These are phyloP conservation scores for Malus hybrid DNA, from an alignment of 331 rosid genomes.

Conservation along the genomic window DNA sequence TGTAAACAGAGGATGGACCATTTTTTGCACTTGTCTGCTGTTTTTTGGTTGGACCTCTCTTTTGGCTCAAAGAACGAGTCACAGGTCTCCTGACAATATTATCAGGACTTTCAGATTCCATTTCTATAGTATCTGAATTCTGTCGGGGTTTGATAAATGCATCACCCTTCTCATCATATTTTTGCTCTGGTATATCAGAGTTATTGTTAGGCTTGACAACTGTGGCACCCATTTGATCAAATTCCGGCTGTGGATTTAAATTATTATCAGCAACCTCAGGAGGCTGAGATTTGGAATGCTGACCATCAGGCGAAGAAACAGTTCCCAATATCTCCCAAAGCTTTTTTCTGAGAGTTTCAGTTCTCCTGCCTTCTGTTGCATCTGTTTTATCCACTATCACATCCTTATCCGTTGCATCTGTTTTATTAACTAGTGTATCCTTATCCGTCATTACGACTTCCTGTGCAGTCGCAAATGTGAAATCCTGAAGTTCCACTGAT, in stretches of 20 bases:
- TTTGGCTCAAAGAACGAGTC: slow-evolving; percentile 53
- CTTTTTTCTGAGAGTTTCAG: slow-evolving; percentile 70
- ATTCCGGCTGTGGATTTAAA: slow-evolving; percentile 12
- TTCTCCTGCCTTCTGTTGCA: slow-evolving; percentile 42
- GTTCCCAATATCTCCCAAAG: slow-evolving; percentile 80
- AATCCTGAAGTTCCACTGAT: slow-evolving; percentile 36
- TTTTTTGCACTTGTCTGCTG: slow-evolving; percentile 29
- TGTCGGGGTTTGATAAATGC: slow-evolving; percentile 29
- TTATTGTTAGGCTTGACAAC: slow-evolving; percentile 6
- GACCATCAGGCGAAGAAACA: slow-evolving; percentile 45
- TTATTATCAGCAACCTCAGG: slow-evolving; percentile 25
- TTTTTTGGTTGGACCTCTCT: slow-evolving; percentile 36
- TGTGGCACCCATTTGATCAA: slow-evolving; percentile 14
- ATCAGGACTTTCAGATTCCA: slow-evolving; percentile 69
- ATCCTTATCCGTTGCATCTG: slow-evolving; percentile 23
- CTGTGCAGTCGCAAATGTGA: slow-evolving; percentile 38
- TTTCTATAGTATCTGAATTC: slow-evolving; percentile 78
- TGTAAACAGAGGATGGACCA: slow-evolving; percentile 23
- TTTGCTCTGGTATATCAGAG: slow-evolving; percentile 20
- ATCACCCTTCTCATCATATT: slow-evolving; percentile 26
- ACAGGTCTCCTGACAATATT: slow-evolving; percentile 44
- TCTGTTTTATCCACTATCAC: slow-evolving; percentile 26
- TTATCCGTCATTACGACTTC: slow-evolving; percentile 9
- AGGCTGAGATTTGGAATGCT: slow-evolving; percentile 32
- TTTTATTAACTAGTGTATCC: no score